phyloP scores from a whole-genome alignment of 2,329 filamentous ascomycete genomes.

The Exophiala aquamarina region DNA sequence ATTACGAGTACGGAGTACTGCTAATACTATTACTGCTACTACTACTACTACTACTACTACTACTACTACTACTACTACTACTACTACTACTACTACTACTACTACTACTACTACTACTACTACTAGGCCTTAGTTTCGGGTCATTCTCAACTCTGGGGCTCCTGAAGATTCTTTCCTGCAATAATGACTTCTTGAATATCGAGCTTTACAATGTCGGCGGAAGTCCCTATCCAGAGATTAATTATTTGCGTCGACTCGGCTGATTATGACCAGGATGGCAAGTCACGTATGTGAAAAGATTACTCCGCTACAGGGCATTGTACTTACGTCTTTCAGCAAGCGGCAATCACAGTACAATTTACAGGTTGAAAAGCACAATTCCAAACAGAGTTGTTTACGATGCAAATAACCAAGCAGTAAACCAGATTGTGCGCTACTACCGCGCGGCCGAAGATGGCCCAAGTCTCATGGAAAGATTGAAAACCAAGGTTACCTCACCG shows the following conservation, averaged over 20 bases:
- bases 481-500: conserved; percentile 7
- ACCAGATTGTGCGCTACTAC: conserved; percentile 24
- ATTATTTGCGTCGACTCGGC: conserved; percentile 23
- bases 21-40: no score
- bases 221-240: conserved; percentile 35
- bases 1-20: no score
- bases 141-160: no score
- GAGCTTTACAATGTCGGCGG: conserved; percentile 40
- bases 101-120: no score
- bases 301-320: background rate
- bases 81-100: no score
- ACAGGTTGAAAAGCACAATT: conserved; percentile 19
- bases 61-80: no score
- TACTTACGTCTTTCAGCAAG: conserved; percentile 13
- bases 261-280: conserved; percentile 6
- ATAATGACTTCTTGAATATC: background rate
- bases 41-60: no score
- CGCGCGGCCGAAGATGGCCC: conserved; percentile 17
- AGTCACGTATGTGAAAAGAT: conserved; percentile 7
- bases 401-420: conserved; percentile 10
- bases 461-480: conserved; percentile 19
- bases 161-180: background rate
- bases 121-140: no score
- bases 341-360: conserved; percentile 20
- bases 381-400: conserved; percentile 13